These are phyloP conservation scores for Pseudodiploospora longispora DNA, from an alignment of 2,329 filamentous ascomycete species.

Conservation along the genomic window DNA sequence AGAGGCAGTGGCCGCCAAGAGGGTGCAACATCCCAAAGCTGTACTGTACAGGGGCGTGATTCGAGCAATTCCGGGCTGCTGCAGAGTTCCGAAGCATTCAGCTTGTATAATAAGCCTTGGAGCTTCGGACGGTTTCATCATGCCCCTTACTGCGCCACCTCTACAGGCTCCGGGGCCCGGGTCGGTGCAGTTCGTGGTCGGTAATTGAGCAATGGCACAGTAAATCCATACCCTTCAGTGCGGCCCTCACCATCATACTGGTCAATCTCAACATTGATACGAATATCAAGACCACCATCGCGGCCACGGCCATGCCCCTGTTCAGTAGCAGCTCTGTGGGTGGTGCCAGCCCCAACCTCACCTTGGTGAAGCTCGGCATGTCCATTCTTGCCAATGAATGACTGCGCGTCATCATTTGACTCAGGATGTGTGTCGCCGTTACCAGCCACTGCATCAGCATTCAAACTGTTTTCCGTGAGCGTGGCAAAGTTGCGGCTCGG, in stretches of 20 bases:
- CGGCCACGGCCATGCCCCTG: slow-evolving; percentile 46
- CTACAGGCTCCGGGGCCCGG: slow-evolving; percentile 7
- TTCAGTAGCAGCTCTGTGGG: slow-evolving; percentile 61
- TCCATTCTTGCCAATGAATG: slow-evolving; percentile 48
- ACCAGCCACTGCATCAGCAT: slow-evolving; percentile 24
- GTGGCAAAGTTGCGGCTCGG: slow-evolving; percentile 89
- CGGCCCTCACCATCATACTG: slow-evolving; percentile 72
- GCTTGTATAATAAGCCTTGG: too few species aligned
- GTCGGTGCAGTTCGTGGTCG: slow-evolving; percentile 12
- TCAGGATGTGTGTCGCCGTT: slow-evolving; percentile 18
- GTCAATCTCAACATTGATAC: slow-evolving; percentile 79
- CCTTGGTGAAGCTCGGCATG: slow-evolving; percentile 67
- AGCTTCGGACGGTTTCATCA: too few species aligned
- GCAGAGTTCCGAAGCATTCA: too few species aligned
- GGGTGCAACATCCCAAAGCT: too few species aligned
- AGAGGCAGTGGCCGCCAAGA: too few species aligned
- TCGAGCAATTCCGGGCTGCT: too few species aligned
- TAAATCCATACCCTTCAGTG: slow-evolving; percentile 76
- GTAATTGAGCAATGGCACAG: slow-evolving; percentile 63
- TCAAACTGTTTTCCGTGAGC: slow-evolving; percentile 77
- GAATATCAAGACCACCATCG: slow-evolving; percentile 66
- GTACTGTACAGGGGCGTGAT: too few species aligned
- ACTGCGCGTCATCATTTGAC: slow-evolving; percentile 11
- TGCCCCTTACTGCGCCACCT: too few species aligned
- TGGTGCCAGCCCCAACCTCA: slow-evolving; percentile 70